A percentile compares a stretch with the other conserved stretches of the same genome.
phyloP scores from a whole-genome alignment of 176 grass and related monocot genomes.

The Saccharum officinarum region DNA sequence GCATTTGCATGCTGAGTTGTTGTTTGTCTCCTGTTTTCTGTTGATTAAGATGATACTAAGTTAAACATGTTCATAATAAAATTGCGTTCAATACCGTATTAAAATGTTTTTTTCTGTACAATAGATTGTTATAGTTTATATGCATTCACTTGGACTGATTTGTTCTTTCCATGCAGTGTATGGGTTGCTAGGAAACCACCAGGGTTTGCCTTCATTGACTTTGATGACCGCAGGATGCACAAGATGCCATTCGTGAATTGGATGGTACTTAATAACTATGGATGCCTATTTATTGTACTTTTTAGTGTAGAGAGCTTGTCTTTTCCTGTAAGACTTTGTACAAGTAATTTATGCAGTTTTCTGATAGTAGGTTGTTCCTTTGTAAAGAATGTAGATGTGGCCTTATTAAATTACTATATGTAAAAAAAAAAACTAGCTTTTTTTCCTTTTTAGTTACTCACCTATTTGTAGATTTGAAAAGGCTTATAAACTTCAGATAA shows the following conservation, averaged over 20 bases:
- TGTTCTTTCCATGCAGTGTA: slow-evolving; percentile 61
- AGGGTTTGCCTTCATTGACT: slow-evolving; percentile 88
- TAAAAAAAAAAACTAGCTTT: not conserved
- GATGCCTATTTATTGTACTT: not conserved
- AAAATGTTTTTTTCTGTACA: not conserved
- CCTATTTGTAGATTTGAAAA: not conserved
- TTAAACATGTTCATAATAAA: not conserved
- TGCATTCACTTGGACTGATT: slow-evolving; percentile 19
- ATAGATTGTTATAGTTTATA: slow-evolving; percentile 8
- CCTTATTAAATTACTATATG: not conserved
- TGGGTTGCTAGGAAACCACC: slow-evolving; percentile 96
- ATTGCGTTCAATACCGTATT: not conserved
- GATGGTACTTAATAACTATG: slow-evolving; percentile 56
- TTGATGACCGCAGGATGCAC: slow-evolving; percentile 84
- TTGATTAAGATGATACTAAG: slow-evolving; percentile 5
- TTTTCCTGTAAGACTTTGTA: not conserved
- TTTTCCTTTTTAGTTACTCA: not conserved
- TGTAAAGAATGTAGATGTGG: not conserved
- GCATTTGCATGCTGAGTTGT: not conserved
- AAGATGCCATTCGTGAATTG: slow-evolving; percentile 77
- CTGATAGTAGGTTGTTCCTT: not conserved
- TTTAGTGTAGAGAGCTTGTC: not conserved
- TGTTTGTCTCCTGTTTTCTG: not conserved
- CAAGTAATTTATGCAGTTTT: slow-evolving; percentile 1
- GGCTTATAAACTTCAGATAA: not conserved